phyloP scores from a whole-genome alignment of 2,329 filamentous ascomycete genomes.

The Colletotrichum aenigma region DNA sequence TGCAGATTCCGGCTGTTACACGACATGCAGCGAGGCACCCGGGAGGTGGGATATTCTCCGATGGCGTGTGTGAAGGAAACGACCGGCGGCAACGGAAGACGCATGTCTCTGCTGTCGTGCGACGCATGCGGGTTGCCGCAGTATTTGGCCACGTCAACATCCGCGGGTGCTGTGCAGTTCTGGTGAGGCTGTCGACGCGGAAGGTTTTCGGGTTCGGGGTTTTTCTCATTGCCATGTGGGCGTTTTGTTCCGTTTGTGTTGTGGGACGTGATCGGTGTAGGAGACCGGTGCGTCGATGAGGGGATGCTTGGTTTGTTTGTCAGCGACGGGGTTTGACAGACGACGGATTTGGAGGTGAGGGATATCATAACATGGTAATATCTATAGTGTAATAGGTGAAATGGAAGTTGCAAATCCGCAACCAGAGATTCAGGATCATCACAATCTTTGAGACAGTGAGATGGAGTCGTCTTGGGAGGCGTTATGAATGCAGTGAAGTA shows the following conservation, averaged over 20 bases:
- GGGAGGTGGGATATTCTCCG: conserved; percentile 4
- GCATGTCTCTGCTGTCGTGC: background rate
- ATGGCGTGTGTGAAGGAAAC: background rate
- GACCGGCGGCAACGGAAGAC: background rate
- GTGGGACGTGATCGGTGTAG: background rate
- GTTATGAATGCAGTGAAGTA: background rate
- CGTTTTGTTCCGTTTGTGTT: background rate
- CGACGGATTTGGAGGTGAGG: background rate
- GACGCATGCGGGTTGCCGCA: background rate
- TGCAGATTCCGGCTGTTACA: background rate
- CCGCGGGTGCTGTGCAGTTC: background rate
- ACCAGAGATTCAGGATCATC: background rate
- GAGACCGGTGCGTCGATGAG: background rate
- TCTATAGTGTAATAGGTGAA: fast-evolving
- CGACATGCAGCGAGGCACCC: background rate
- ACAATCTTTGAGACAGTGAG: fast-evolving
- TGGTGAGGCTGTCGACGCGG: background rate
- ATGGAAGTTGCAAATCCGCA: fast-evolving
- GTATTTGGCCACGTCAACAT: background rate
- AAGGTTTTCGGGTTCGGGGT: background rate
- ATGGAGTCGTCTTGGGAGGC: background rate
- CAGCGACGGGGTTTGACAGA: background rate
- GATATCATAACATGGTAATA: fast-evolving
- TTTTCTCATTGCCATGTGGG: background rate
- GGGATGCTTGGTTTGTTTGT: no score